phyloP scores from a whole-genome alignment of 441 rosid species.

The Kokia cookei region DNA sequence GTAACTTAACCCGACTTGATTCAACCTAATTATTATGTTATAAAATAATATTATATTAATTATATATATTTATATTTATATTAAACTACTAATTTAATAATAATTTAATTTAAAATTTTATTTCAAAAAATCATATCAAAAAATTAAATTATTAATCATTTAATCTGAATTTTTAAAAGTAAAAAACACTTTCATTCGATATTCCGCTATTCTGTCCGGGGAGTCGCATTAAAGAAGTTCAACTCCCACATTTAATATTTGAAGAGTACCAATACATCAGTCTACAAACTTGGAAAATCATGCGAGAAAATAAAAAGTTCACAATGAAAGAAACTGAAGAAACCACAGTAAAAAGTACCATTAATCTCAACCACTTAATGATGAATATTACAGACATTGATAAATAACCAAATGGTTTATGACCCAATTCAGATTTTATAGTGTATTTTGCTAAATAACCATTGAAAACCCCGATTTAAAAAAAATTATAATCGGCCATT shows the following conservation, averaged over 20 bases:
- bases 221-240: background rate
- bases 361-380: background rate
- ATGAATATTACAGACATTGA: background rate
- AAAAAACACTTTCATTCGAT: background rate
- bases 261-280: background rate
- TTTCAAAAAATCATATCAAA: rapidly evolving
- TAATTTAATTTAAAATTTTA: too few species aligned
- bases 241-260: background rate
- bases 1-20: too few species aligned
- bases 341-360: background rate
- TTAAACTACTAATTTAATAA: too few species aligned
- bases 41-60: too few species aligned
- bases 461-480: background rate
- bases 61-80: too few species aligned
- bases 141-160: too few species aligned
- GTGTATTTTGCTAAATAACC: background rate
- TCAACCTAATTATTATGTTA: too few species aligned
- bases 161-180: too few species aligned
- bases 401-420: background rate
- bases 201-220: too few species aligned
- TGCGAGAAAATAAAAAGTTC: background rate
- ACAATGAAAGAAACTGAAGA: background rate
- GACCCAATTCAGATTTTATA: background rate
- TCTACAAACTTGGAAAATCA: background rate
- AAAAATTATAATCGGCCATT: too few species aligned